These are phyloP conservation scores for Aphanoascus verrucosus DNA, from an alignment of 2,329 filamentous ascomycete species.

Conservation along the genomic window DNA sequence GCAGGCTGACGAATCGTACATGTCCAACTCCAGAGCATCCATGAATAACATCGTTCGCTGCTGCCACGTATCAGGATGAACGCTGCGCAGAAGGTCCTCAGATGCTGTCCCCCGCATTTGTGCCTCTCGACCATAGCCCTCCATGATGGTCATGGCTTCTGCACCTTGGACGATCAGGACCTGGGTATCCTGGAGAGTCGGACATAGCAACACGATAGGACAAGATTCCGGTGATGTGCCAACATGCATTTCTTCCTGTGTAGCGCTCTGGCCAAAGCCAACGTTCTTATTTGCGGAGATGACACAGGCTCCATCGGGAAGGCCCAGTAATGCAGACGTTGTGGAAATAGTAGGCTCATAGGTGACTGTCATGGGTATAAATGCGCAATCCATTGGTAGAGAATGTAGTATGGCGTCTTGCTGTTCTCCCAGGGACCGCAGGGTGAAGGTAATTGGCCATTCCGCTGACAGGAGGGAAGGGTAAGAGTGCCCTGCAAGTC, in stretches of 20 bases:
- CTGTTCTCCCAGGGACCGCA: not conserved
- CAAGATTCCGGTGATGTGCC: constrained; percentile 12
- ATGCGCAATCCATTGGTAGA: not conserved
- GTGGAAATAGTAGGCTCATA: constrained; percentile 5
- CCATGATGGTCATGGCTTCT: constrained; percentile 11
- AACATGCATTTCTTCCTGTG: constrained; percentile 12
- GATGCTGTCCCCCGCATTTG: not conserved
- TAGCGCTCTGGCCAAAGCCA: constrained; percentile 13
- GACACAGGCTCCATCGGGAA: constrained; percentile 13
- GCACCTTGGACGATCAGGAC: constrained; percentile 11
- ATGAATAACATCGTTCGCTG: constrained; percentile 14
- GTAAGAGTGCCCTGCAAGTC: not conserved
- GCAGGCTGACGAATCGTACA: not conserved
- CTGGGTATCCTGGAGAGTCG: constrained; percentile 7
- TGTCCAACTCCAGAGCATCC: constrained; percentile 13
- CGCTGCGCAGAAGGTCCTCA: not conserved
- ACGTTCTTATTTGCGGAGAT: constrained; percentile 15
- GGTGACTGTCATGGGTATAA: constrained; percentile 5
- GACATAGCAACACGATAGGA: constrained; percentile 7
- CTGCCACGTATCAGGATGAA: constrained; percentile 5
- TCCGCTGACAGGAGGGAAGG: not conserved
- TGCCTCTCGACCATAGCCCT: constrained; percentile 12
- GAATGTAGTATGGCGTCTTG: not conserved
- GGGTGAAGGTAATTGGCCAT: constrained; percentile 12
- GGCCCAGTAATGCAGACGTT: constrained; percentile 9